These are phyloP conservation scores for Pseudozyma pruni DNA, from an alignment of 1,284 basidiomycete genomes.

Conservation along the genomic window DNA sequence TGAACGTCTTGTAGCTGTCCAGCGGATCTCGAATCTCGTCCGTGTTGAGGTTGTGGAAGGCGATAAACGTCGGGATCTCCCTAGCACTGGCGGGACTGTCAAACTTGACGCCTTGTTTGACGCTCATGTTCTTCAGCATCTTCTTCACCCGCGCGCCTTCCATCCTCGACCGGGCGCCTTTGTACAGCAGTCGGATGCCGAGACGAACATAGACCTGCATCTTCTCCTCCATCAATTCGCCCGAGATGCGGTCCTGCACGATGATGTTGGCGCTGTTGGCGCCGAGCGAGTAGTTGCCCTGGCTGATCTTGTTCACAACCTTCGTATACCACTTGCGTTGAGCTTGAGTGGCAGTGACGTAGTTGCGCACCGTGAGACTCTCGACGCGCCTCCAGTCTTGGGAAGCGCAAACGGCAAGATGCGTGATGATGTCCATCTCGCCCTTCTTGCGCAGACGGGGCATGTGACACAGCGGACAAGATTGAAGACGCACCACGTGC, in stretches of 20 bases:
- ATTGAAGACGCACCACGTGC: constrained; percentile 91
- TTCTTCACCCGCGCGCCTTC: constrained; percentile 84
- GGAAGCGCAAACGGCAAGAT: constrained; percentile 84
- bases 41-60: constrained; percentile 86
- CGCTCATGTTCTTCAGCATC: constrained; percentile 85
- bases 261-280: constrained; percentile 92
- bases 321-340: constrained; percentile 97
- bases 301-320: constrained; percentile 78
- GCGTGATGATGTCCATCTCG: constrained; percentile 90
- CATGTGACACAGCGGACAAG: constrained; percentile 91
- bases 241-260: constrained; percentile 75
- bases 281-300: constrained; percentile 86
- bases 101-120: constrained; percentile 95
- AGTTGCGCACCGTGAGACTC: constrained; percentile 78
- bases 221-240: constrained; percentile 95
- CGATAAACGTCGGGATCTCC: constrained; percentile 87
- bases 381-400: constrained; percentile 92
- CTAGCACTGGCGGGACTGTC: constrained; percentile 83
- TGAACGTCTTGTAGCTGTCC: constrained; percentile 86
- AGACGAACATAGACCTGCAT: constrained; percentile 93
- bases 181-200: constrained; percentile 91
- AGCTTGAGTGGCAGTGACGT: constrained; percentile 92
- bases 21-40: constrained; percentile 85
- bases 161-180: constrained; percentile 88
- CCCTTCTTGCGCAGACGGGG: constrained; percentile 84